A percentile compares a stretch with the other conserved stretches of the same genome.
These are phyloP conservation scores for Osmanthus fragrans DNA, from an alignment of 257 asterid species.

Conservation along the genomic window DNA sequence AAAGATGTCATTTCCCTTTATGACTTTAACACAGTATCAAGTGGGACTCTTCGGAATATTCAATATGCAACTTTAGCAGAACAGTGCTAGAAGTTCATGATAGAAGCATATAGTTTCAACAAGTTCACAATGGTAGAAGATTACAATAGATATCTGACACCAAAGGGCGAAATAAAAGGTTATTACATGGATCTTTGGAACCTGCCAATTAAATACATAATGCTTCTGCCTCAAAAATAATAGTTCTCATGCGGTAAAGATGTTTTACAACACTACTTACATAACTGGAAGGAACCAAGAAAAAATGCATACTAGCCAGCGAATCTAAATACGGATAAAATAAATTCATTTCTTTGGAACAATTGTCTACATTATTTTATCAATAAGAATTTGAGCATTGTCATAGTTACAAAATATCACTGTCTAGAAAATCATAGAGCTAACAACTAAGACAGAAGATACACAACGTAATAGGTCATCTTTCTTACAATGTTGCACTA, in stretches of 20 bases:
- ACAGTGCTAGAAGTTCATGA: constrained; percentile 6
- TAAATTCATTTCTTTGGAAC: constrained; percentile 27
- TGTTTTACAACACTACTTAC: neutral
- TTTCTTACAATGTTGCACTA: constrained; percentile 44
- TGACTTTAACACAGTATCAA: constrained; percentile 15
- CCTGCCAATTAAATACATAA: constrained; percentile 16
- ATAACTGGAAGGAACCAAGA: constrained; percentile 26
- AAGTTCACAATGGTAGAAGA: neutral
- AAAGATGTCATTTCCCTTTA: constrained; percentile 17
- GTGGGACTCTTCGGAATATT: neutral
- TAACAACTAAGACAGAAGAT: constrained; percentile 30
- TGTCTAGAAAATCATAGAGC: constrained; percentile 30
- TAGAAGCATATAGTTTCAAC: constrained; percentile 3
- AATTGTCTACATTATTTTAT: constrained; percentile 27
- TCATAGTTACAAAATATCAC: constrained; percentile 32
- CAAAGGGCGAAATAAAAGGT: neutral
- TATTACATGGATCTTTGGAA: constrained; percentile 11
- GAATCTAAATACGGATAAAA: constrained; percentile 16
- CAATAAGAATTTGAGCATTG: constrained; percentile 33
- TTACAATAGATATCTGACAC: constrained; percentile 9
- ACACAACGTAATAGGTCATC: constrained; percentile 30
- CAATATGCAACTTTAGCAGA: constrained; percentile 4
- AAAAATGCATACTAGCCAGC: constrained; percentile 3
- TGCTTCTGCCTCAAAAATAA: constrained; percentile 14
- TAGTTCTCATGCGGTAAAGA: constrained; percentile 1